Percentiles rank a stretch among this genome's conserved stretches.
phyloP scores from a whole-genome alignment of 805 yeast genomes.

The Metschnikowia continentalis region DNA sequence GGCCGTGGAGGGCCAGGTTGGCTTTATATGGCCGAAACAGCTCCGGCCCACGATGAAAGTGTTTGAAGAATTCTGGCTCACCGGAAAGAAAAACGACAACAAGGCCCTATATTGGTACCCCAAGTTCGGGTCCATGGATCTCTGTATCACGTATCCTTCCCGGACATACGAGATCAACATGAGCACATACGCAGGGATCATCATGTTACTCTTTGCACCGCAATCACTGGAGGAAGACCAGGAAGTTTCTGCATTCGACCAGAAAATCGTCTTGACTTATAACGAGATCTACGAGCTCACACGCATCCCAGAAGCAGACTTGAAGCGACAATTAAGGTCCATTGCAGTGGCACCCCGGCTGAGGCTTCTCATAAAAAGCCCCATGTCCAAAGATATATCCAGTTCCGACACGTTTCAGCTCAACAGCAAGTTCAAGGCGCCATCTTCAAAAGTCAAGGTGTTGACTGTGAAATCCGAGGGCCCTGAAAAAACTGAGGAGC shows the following conservation, averaged over 20 bases:
- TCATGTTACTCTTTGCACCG: conserved; percentile 65
- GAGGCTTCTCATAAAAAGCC: conserved; percentile 67
- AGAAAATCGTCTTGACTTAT: conserved; percentile 51
- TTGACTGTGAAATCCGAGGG: conserved; percentile 49
- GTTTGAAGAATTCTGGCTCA: conserved; percentile 41
- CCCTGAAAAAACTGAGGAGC: conserved; percentile 27
- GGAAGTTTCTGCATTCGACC: conserved; percentile 43
- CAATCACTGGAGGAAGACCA: conserved; percentile 30
- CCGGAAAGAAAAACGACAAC: conserved; percentile 37
- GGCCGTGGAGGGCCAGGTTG: conserved; percentile 16
- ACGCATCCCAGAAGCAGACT: conserved; percentile 66
- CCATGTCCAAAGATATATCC: conserved; percentile 69
- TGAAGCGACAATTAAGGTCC: conserved; percentile 74
- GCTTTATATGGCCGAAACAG: conserved; percentile 39
- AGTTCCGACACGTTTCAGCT: conserved; percentile 60
- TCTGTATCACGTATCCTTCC: conserved; percentile 64
- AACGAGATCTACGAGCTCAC: conserved; percentile 63
- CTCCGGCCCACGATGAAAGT: conserved; percentile 32
- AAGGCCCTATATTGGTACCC: conserved; percentile 68
- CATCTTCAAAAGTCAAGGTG: conserved; percentile 67
- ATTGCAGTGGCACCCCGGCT: conserved; percentile 80
- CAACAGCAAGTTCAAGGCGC: conserved; percentile 65
- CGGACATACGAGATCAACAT: conserved; percentile 73
- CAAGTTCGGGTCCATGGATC: conserved; percentile 76
- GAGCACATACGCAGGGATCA: conserved; percentile 76